These are phyloP conservation scores for Lagenaria siceraria DNA, from an alignment of 306 rosid species.

Conservation along the genomic window DNA sequence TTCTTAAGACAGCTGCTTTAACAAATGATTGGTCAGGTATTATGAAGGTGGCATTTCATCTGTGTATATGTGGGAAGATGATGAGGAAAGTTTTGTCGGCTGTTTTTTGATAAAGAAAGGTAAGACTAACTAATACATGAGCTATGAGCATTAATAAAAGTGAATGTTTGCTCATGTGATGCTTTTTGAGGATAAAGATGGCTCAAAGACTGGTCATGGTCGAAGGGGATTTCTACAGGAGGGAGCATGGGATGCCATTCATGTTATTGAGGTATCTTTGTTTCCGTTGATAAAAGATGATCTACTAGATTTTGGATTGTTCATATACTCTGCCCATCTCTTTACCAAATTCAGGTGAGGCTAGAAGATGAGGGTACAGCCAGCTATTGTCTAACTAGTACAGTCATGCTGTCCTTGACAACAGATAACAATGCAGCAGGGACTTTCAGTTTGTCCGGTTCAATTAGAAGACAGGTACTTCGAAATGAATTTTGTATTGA, in stretches of 20 bases:
- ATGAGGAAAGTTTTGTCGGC: slow-evolving; percentile 68
- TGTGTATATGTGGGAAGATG: slow-evolving; percentile 99
- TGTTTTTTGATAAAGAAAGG: slow-evolving; percentile 96
- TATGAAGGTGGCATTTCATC: slow-evolving; percentile 99
- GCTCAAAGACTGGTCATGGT: slow-evolving; percentile 94
- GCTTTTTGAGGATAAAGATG: slow-evolving; percentile 45
- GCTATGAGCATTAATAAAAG: not conserved
- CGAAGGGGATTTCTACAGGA: slow-evolving; percentile 87
- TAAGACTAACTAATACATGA: slow-evolving; percentile 16
- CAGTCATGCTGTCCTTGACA: slow-evolving; percentile 85
- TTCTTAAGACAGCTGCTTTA: slow-evolving; percentile 26
- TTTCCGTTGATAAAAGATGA: not conserved
- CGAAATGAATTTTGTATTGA: slow-evolving; percentile 5
- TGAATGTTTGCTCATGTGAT: slow-evolving; percentile 16
- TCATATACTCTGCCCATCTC: not conserved
- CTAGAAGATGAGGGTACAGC: slow-evolving; percentile 77
- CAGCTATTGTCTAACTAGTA: slow-evolving; percentile 75
- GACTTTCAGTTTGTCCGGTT: slow-evolving; percentile 82
- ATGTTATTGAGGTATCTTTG: slow-evolving; percentile 73
- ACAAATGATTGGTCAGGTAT: slow-evolving; percentile 57
- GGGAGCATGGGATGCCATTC: slow-evolving; percentile 99
- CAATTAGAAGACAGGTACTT: slow-evolving; percentile 85
- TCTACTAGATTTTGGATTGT: not conserved
- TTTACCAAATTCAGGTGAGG: slow-evolving; percentile 41
- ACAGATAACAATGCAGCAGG: slow-evolving; percentile 77